Evolutionary conservation across 2,329 filamentous ascomycete species (phyloP), one percentile per base, ranked within the genome.

Genomic region (Tothia fuscella): DNA sequence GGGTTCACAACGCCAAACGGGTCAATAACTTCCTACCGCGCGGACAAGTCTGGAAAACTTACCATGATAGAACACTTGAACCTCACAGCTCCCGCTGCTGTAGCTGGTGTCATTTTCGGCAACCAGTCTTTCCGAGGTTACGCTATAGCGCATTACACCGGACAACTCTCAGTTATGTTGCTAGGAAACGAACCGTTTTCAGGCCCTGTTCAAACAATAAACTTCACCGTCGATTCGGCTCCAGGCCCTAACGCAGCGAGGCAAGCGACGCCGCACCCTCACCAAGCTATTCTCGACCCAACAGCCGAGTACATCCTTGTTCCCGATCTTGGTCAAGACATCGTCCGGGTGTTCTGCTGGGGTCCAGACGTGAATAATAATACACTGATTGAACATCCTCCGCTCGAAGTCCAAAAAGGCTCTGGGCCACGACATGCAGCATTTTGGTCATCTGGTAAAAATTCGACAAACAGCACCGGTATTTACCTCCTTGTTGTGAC

Each of bases 1-100:
- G 72, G 67, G 17, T 58, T 69, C 33, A 54, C 55, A 17, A 53
- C 52, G 4, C 53, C 59, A n/a, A 65, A 72, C 47, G 74, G 72
- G 33, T 62, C 65, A 1, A 55, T 78, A 37, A 54, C 48, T 36
- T 53, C 56, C n/a, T 63, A 61, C 44, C 50, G 51, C 7, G 59
- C 61, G 42, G 55, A 51, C 38, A 39, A 49, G 9, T 56, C 65
- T 47, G 66, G 67, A 20, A 57, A 48, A 6, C 47, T 71, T 5
- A 58, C 53, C 7, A 46, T 53, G 28, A 48, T 60, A 22, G 53
- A 54, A 13, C 58, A 59, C 37, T 47, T 50, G 22, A 53, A 52
- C 9, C 60, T 59, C 7, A 46, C 35, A 6, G 49, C 62, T 28
- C 53, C 48, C 20, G 63, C 62, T 1, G 62, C 65, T 4, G 65